These are phyloP conservation scores for Delitschia confertaspora DNA, from an alignment of 495 filamentous ascomycete genomes.

Conservation along the genomic window DNA sequence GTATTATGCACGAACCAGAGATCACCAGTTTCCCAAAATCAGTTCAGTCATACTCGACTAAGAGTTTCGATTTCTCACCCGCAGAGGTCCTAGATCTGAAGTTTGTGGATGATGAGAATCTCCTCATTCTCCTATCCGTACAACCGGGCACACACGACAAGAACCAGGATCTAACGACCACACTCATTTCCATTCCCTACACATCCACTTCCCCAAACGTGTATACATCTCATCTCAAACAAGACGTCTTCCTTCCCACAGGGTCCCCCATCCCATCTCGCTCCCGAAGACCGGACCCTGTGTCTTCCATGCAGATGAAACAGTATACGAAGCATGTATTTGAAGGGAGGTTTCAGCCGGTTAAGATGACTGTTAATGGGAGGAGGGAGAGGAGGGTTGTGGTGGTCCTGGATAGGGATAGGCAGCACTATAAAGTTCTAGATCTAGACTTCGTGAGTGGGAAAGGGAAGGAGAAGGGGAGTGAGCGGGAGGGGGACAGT, in stretches of 20 bases:
- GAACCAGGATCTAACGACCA: not conserved
- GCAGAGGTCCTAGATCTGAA: conserved; percentile 19
- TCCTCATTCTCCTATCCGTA: conserved; percentile 18
- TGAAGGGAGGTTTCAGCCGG: conserved; percentile 26
- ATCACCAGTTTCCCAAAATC: conserved; percentile 4
- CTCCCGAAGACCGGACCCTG: not conserved
- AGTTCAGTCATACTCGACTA: conserved; percentile 3
- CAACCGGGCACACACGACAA: not conserved
- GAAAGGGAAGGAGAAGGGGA: conserved; percentile 3
- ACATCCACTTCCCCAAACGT: not conserved
- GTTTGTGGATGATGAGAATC: conserved; percentile 26
- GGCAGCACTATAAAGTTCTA: conserved; percentile 28
- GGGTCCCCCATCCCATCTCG: not conserved
- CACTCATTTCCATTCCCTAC: conserved; percentile 4
- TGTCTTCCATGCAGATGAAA: not conserved
- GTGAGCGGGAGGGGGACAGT: conserved; percentile 6
- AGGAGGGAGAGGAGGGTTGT: conserved; percentile 28
- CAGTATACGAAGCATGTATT: conserved; percentile 23
- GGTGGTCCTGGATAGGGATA: conserved; percentile 29
- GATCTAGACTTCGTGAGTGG: conserved; percentile 25
- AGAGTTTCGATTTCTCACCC: conserved; percentile 6
- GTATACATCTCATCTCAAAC: no score
- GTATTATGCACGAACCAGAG: conserved; percentile 11
- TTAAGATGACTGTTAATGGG: conserved; percentile 32
- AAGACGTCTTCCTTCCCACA: not conserved